Percentiles rank a stretch among this genome's conserved stretches.
Conservation (phyloP, 768 basidiomycete genomes). For the Suillus hirtellus region DNA sequence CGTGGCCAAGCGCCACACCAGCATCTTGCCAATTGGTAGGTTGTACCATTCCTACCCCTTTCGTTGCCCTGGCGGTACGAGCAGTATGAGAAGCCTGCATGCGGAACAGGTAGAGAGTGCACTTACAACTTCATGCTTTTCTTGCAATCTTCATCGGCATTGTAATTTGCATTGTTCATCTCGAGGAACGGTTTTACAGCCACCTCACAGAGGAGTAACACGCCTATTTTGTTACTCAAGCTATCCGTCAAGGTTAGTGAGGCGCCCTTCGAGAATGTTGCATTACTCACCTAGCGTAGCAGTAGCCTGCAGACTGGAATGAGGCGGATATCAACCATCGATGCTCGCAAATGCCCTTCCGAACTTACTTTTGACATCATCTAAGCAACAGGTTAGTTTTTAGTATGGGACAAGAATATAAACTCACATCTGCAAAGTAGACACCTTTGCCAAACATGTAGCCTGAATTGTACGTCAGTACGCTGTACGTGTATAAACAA, state of each 20-base stretch:
- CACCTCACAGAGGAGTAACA: conserved; percentile 64
- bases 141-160: conserved; percentile 52
- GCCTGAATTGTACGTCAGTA: conserved; percentile 21
- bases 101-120: conserved; percentile 1
- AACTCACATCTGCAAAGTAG: conserved; percentile 60
- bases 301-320: conserved; percentile 55
- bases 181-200: conserved; percentile 59
- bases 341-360: background rate
- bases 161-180: conserved; percentile 43
- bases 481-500: background rate
- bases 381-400: conserved; percentile 27
- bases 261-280: background rate
- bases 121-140: conserved; percentile 38
- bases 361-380: conserved; percentile 61
- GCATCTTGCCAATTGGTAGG: conserved; percentile 62
- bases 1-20: conserved; percentile 47
- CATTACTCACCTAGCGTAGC: conserved; percentile 45
- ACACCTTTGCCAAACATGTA: conserved; percentile 72
- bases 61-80: conserved; percentile 43
- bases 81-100: background rate
- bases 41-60: conserved; percentile 53
- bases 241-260: conserved; percentile 28
- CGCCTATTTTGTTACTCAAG: conserved; percentile 49
- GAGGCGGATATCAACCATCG: background rate
- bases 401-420: background rate